Evolutionary conservation across 352 stramenopile species (phyloP).

Genomic region (Globisporangium recalcitrans): DNA sequence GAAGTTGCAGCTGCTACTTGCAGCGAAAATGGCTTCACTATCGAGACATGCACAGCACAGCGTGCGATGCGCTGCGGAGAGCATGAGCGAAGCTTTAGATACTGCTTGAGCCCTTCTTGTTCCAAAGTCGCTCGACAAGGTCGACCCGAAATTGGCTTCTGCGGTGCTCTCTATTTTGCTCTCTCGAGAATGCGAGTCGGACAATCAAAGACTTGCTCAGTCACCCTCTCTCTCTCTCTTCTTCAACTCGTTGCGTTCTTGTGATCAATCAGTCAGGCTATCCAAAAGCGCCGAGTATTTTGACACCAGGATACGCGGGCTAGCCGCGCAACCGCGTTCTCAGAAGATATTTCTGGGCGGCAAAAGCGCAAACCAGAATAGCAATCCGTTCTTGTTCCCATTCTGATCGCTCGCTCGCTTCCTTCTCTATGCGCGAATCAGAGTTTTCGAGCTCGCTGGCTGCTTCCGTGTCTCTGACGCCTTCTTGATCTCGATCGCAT

Average conservation of each 20-base stretch:
- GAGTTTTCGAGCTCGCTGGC: not conserved
- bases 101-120: not conserved
- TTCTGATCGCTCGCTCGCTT: conserved; percentile 2
- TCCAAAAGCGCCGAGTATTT: not conserved
- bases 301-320: not conserved
- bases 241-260: not conserved
- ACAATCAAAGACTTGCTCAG: too few species aligned
- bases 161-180: not conserved
- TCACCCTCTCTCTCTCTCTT: not conserved
- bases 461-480: conserved; percentile 5
- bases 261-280: not conserved
- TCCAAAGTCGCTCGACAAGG: not conserved
- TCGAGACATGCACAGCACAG: not conserved
- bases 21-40: not conserved
- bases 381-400: conserved; percentile 1
- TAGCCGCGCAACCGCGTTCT: not conserved
- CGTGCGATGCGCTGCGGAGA: not conserved
- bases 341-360: conserved; percentile 6
- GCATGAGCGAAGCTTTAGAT: not conserved
- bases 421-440: not conserved
- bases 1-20: not conserved
- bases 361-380: conserved; percentile 1
- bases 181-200: not conserved
- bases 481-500: conserved; percentile 1
- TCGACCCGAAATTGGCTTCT: not conserved